These are phyloP conservation scores for Amauroascus verrucosus DNA, from an alignment of 2,329 filamentous ascomycete species.

Conservation along the genomic window DNA sequence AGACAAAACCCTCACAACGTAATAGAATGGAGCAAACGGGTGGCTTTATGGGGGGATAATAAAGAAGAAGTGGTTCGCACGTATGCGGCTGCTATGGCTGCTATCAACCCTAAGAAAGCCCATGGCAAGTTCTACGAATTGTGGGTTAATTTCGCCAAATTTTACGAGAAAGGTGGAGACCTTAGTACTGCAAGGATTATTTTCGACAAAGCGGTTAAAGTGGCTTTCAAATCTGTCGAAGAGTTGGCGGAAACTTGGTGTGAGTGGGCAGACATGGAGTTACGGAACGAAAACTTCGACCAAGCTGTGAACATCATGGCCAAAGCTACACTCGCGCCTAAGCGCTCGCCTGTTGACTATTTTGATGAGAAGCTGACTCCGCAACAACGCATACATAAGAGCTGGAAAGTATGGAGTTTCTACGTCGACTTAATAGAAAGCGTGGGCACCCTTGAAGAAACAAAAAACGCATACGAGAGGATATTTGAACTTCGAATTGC, in stretches of 20 bases:
- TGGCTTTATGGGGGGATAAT: slow-evolving; percentile 92
- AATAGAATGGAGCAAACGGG: slow-evolving; percentile 90
- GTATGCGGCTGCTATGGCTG: slow-evolving; percentile 86
- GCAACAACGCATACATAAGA: slow-evolving; percentile 95
- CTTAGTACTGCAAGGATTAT: slow-evolving; percentile 78
- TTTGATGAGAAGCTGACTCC: slow-evolving; percentile 91
- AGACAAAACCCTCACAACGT: slow-evolving; percentile 96
- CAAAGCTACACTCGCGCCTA: slow-evolving; percentile 93
- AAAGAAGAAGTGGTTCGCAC: slow-evolving; percentile 83
- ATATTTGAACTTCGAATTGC: slow-evolving; percentile 98
- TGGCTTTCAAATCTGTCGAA: slow-evolving; percentile 93
- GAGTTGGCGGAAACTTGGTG: slow-evolving; percentile 98
- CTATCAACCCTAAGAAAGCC: slow-evolving; percentile 88
- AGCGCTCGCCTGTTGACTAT: slow-evolving; percentile 96
- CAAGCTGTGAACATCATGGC: slow-evolving; percentile 92
- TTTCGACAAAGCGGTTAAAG: slow-evolving; percentile 95
- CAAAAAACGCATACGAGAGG: slow-evolving; percentile 85
- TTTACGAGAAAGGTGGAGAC: slow-evolving; percentile 85
- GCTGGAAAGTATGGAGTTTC: slow-evolving; percentile 99
- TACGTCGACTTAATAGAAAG: slow-evolving; percentile 97
- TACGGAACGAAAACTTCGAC: slow-evolving; percentile 92
- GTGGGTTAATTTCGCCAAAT: slow-evolving; percentile 94
- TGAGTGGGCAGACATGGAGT: slow-evolving; percentile 97
- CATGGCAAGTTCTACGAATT: slow-evolving; percentile 87
- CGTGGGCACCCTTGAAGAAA: slow-evolving; percentile 82